Base-by-base conservation (phyloP, 306 rosid genomes). In the Arachis hypogaea region DNA sequence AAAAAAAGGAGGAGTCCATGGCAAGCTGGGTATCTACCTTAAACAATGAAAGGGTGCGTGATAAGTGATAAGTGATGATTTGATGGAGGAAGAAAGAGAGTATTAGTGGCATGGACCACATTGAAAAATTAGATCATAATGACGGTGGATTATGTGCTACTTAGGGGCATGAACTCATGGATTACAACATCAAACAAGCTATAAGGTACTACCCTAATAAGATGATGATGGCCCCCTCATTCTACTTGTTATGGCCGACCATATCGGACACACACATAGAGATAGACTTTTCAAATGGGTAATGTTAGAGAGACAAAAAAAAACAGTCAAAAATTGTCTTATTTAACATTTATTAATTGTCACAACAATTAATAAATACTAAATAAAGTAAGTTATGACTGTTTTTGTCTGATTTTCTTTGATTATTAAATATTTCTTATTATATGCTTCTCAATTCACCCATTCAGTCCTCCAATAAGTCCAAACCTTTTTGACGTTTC, bases 221-320 rank as follows among this genome's bases (percentile, higher is more conserved):
- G 38, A 33, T 33, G 38, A 33, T 33, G 38, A 33, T 33, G 38
- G 38, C 38, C 38, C 38, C 38, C 28, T 22, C 28, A 22, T 22
- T 22, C 28, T 22, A 22, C 38, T 75, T 75, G 14, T 75, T 10
- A 75, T 83, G 83, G 86, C 79, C 79, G 83, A 83, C 81, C 83
- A 58, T 79, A 58, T 75, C 56, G 65, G 75, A 43, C 46, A 71
- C 83, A 78, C 81, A 75, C 81, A 29, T 59, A 4, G 45, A 57
- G 28, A 22, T 22, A 22, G 56, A 68, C 77, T 67, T 71, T 79
- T 79, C 63, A 71, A 75, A 14, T 14, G 14, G 14, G 14, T 14
- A 14, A 14, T 14, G 14, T 14, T 14, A 14, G 14, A 14, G 14
- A 14, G 14, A 14, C 14, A 14, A 14, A 14, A 14, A 14, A 14